phyloP scores from a whole-genome alignment of 2,329 filamentous ascomycete species.

The Kalmusia sp. region DNA sequence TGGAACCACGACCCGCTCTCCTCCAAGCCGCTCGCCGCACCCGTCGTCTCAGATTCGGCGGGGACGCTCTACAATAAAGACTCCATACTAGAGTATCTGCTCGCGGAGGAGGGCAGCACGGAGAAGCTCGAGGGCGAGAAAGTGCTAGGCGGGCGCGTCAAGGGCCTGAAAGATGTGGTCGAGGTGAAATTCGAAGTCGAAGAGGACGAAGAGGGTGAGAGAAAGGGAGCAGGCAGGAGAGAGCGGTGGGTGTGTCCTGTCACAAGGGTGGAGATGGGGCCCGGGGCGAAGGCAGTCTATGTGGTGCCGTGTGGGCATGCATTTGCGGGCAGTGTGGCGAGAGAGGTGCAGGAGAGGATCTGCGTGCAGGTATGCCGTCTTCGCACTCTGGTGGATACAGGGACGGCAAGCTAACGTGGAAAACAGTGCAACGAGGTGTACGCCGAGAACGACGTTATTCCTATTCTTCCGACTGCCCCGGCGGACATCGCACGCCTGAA shows the following conservation, averaged over 20 bases:
- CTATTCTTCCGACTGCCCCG: constrained; percentile 76
- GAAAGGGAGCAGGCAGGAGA: constrained; percentile 44
- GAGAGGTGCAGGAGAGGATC: constrained; percentile 73
- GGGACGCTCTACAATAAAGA: constrained; percentile 97
- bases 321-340: constrained; percentile 85
- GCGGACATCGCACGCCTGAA: constrained; percentile 73
- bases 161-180: constrained; percentile 83
- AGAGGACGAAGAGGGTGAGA: constrained; percentile 51
- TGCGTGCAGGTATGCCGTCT: constrained; percentile 61
- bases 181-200: constrained; percentile 78
- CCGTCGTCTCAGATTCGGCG: constrained; percentile 82
- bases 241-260: constrained; percentile 83
- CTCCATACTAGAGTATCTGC: constrained; percentile 74
- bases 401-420: constrained; percentile 16
- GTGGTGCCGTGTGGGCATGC: constrained; percentile 94
- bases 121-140: constrained; percentile 62
- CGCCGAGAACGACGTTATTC: constrained; percentile 76
- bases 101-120: constrained; percentile 62
- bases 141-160: constrained; percentile 69
- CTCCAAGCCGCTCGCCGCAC: constrained; percentile 73
- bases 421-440: constrained; percentile 77
- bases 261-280: constrained; percentile 84
- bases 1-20: constrained; percentile 93
- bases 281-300: constrained; percentile 81
- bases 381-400: neutral